Evolutionary conservation across 2,329 filamentous ascomycete species (phyloP).

Genomic region (Geoglossum cookeanum): DNA sequence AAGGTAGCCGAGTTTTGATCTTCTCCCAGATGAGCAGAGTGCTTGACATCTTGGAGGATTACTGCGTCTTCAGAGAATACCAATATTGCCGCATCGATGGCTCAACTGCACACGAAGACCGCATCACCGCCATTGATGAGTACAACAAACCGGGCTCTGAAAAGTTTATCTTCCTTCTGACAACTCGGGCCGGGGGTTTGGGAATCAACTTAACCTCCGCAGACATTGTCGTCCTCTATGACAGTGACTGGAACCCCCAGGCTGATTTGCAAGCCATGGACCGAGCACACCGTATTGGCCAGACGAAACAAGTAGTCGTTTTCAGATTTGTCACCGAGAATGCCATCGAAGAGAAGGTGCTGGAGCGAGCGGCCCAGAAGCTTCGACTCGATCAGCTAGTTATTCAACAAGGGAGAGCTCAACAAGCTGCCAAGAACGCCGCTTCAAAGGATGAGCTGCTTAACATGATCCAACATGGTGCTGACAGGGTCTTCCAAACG

Average conservation of each 20-base stretch:
- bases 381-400: constrained; percentile 89
- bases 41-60: constrained; percentile 91
- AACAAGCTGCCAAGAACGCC: constrained; percentile 74
- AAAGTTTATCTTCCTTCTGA: constrained; percentile 90
- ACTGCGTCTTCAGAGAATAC: constrained; percentile 87
- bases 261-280: constrained; percentile 98
- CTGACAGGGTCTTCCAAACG: constrained; percentile 76
- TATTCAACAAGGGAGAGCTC: constrained; percentile 90
- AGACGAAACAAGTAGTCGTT: constrained; percentile 93
- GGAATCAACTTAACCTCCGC: constrained; percentile 93
- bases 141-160: constrained; percentile 95
- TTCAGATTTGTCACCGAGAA: constrained; percentile 97
- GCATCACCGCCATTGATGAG: constrained; percentile 91
- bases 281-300: constrained; percentile 90
- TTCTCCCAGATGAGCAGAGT: constrained; percentile 99
- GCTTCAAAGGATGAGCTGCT: constrained; percentile 92
- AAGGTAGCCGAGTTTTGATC: constrained; percentile 90
- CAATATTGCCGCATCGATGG: constrained; percentile 97
- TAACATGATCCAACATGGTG: constrained; percentile 96
- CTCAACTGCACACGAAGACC: constrained; percentile 89
- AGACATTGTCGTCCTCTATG: constrained; percentile 90
- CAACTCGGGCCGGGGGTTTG: constrained; percentile 83
- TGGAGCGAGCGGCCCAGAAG: constrained; percentile 93
- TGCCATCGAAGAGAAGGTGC: constrained; percentile 93
- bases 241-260: constrained; percentile 98